phyloP scores from a whole-genome alignment of 306 rosid genomes.

The Senna siamea region DNA sequence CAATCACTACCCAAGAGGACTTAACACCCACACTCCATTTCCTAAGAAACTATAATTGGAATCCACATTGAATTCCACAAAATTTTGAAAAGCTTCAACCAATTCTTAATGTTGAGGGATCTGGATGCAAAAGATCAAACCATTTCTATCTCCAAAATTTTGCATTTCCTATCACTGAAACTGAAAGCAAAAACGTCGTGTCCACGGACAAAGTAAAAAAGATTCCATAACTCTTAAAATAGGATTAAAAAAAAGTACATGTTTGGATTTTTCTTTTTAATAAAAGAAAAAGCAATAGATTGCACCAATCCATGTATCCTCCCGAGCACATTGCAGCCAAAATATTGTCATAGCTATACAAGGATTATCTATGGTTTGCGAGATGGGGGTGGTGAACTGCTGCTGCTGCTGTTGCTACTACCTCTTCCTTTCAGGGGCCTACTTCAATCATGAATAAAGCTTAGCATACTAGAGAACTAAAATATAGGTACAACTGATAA shows the following conservation, averaged over 20 bases:
- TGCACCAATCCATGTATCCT: slow-evolving; percentile 30
- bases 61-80: neutral
- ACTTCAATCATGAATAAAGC: slow-evolving; percentile 27
- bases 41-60: neutral
- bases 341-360: slow-evolving; percentile 34
- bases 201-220: neutral
- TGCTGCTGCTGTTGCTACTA: slow-evolving; percentile 87
- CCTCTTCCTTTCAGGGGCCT: slow-evolving; percentile 92
- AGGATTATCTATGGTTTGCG: slow-evolving; percentile 58
- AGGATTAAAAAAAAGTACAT: too few species aligned
- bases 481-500: neutral
- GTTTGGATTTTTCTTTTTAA: too few species aligned
- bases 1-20: too few species aligned
- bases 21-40: neutral
- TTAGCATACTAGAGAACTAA: neutral
- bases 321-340: slow-evolving; percentile 29
- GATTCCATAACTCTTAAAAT: slow-evolving; percentile 26
- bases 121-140: too few species aligned
- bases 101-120: slow-evolving; percentile 1
- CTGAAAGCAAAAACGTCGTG: too few species aligned
- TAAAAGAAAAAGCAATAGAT: too few species aligned
- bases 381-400: slow-evolving; percentile 75
- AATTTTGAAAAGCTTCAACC: neutral
- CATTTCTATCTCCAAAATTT: too few species aligned
- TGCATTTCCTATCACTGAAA: too few species aligned